Percentiles rank a stretch among this genome's conserved stretches.
These are phyloP conservation scores for Rhododendron simsii DNA, from an alignment of 148 eudicot genomes.

Conservation along the genomic window DNA sequence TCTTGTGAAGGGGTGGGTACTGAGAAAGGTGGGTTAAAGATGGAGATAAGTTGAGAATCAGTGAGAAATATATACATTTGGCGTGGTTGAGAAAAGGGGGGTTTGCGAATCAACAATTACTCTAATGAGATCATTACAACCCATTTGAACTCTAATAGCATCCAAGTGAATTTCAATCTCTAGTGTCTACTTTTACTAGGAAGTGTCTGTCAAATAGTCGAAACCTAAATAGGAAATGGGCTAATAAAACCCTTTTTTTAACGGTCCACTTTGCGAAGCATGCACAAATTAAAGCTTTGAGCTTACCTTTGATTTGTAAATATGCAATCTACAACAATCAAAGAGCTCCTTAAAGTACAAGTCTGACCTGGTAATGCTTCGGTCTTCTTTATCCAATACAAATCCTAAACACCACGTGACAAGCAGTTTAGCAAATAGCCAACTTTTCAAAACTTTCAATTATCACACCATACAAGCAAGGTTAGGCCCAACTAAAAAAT, in stretches of 20 bases:
- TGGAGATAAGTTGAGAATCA: background rate
- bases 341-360: slow-evolving; percentile 78
- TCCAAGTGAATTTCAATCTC: background rate
- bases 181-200: background rate
- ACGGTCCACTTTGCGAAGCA: background rate
- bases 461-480: background rate
- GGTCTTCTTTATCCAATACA: slow-evolving; percentile 84
- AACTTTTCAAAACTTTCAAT: background rate
- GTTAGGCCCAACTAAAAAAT: background rate
- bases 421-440: background rate
- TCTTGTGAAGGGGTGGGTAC: background rate
- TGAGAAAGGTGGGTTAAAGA: background rate
- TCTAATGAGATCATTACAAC: background rate
- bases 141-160: background rate
- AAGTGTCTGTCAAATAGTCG: background rate
- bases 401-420: slow-evolving; percentile 48
- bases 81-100: background rate
- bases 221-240: background rate
- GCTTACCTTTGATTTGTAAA: slow-evolving; percentile 66
- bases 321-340: slow-evolving; percentile 68
- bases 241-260: background rate
- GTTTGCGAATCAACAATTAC: background rate
- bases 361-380: slow-evolving; percentile 88
- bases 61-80: background rate
- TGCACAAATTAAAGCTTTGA: background rate